Evolutionary conservation across 306 rosid genomes (phyloP), one percentile per base, ranked within the genome.

Genomic region (Gillenia trifoliata): DNA sequence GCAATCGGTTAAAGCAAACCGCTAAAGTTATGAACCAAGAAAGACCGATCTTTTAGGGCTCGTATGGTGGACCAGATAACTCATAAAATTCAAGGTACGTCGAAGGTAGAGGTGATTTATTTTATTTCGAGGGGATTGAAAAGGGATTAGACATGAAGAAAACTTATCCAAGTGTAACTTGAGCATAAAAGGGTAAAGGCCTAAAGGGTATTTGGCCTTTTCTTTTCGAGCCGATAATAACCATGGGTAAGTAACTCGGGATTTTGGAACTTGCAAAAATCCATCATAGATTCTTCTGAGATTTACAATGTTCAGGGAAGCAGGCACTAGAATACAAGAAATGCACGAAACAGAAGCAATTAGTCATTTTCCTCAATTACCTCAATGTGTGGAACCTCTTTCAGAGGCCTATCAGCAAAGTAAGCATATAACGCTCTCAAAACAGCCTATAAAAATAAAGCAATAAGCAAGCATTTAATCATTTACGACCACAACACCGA

Each of bases 361-460:
- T 28, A 20, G 52, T 8, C 30, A 52, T 26, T 31, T 43, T 59
- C 11, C 56, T 67, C 11, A 75, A 29, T 79, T 84, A 92, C 99
- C 98, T 95, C 99, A 47, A 95, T 92, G 70, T 95, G 93, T 9
- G 99, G 99, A 86, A 95, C 78, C 84, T 95, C 99, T 78, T 89
- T 85, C 86, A 95, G 75, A 77, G 99, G 99, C 70, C 97, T 87
- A 75, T 95, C 99, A 25, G 98, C 97, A 89, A 94, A 94, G 83
- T 94, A 94, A 47, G 99, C 96, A 81, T 95, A 95, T 2, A 95
- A 79, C 12, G 99, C 97, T 87, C 99, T 90, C 88, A 95, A 84
- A 72, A 95, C 99, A 68, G 99, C 99, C 99, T 95, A 88, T 71
- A 81, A 83, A 30, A 69, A 20, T 66, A 77, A 64, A 67, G 13